These are phyloP conservation scores for Penicillium parvum DNA, from an alignment of 495 filamentous ascomycete species.

Conservation along the genomic window DNA sequence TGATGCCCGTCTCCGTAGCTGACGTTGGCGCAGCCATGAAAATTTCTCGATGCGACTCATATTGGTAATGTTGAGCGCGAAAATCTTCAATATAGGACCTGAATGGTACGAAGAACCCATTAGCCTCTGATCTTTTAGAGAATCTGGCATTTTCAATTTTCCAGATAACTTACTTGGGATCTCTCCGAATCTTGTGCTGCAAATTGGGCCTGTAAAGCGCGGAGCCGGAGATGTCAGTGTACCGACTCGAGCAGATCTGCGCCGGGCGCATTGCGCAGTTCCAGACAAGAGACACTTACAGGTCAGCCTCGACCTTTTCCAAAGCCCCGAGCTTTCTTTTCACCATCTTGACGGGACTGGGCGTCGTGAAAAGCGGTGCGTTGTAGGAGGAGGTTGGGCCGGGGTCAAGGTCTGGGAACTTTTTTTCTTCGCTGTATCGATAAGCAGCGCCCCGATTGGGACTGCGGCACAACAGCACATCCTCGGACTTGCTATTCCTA, in stretches of 20 bases:
- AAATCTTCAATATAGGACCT: conserved; percentile 86
- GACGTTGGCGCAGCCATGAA: conserved; percentile 78
- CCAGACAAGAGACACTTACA: conserved; percentile 44
- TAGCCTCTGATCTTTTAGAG: not conserved
- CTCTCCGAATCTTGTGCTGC: conserved; percentile 82
- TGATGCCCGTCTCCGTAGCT: conserved; percentile 67
- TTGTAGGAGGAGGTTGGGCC: conserved; percentile 19
- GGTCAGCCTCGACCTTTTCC: conserved; percentile 90
- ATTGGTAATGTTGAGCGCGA: conserved; percentile 82
- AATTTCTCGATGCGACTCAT: conserved; percentile 85
- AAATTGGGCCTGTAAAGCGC: conserved; percentile 60
- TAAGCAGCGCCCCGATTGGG: conserved; percentile 35
- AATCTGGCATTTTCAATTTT: not conserved
- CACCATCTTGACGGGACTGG: conserved; percentile 47
- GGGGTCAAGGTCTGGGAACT: conserved; percentile 25
- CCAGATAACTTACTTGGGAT: conserved; percentile 60
- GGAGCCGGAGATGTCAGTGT: conserved; percentile 19
- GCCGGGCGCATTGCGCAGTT: conserved; percentile 18
- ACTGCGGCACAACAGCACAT: not conserved
- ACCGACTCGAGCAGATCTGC: not conserved
- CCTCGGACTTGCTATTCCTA: too few species aligned
- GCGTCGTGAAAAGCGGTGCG: conserved; percentile 5
- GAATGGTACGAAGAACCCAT: conserved; percentile 4
- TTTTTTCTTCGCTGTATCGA: conserved; percentile 46
- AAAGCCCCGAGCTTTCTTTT: conserved; percentile 86